Conservation (phyloP, 1,139 yeast genomes). For the Pichia sp. region DNA sequence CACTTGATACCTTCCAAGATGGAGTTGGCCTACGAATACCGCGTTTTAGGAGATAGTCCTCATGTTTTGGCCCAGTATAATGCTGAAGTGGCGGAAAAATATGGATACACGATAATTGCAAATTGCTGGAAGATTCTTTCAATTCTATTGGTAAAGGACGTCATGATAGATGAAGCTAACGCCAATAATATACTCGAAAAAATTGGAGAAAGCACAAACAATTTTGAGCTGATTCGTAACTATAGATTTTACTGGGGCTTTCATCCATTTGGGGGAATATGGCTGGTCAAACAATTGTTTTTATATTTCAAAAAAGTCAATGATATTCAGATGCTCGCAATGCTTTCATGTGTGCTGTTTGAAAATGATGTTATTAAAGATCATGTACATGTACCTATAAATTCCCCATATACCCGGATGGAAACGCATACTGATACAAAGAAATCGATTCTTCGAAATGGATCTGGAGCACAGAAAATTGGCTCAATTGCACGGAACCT, state of each 20-base stretch:
- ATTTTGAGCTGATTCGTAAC: slow-evolving; percentile 15
- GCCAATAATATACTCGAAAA: slow-evolving; percentile 16
- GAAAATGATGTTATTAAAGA: slow-evolving; percentile 35
- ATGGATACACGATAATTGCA: slow-evolving; percentile 59
- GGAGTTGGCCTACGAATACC: slow-evolving; percentile 73
- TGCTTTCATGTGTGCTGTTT: slow-evolving; percentile 67
- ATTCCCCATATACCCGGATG: slow-evolving; percentile 40
- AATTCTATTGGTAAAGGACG: slow-evolving; percentile 35
- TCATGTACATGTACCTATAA: slow-evolving; percentile 39
- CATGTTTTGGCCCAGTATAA: slow-evolving; percentile 65
- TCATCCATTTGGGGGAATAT: slow-evolving; percentile 75
- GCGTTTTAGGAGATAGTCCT: slow-evolving; percentile 63
- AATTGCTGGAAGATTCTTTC: slow-evolving; percentile 76
- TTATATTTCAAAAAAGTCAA: slow-evolving; percentile 58
- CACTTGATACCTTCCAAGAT: slow-evolving; percentile 71
- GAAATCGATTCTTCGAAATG: slow-evolving; percentile 5
- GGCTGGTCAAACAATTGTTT: slow-evolving; percentile 66
- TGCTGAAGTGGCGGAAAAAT: slow-evolving; percentile 62
- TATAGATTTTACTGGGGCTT: slow-evolving; percentile 63
- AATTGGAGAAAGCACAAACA: slow-evolving; percentile 16
- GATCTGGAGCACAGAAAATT: background rate
- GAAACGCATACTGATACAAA: slow-evolving; percentile 21
- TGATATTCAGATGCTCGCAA: slow-evolving; percentile 86
- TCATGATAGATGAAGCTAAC: slow-evolving; percentile 21
- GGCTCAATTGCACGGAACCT: background rate